Evolutionary conservation across 1,139 yeast species (phyloP).

Genomic region (Protomyces gravidus): DNA sequence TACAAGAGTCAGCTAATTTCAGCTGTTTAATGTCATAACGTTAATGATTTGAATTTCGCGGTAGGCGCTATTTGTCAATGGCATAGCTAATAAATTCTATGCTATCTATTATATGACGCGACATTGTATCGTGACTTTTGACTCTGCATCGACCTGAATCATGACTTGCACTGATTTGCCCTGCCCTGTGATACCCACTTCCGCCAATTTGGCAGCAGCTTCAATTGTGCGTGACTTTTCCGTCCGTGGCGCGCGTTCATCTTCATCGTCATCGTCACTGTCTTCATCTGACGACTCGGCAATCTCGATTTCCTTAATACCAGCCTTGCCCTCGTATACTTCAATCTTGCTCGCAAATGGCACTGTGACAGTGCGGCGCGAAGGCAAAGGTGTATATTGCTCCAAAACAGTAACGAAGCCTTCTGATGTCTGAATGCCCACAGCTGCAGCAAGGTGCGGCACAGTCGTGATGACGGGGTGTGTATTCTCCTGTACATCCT

Average conservation of each 20-base stretch:
- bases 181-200: slow-evolving; percentile 66
- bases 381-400: slow-evolving; percentile 87
- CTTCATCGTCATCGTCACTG: slow-evolving; percentile 42
- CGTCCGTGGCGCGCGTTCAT: slow-evolving; percentile 73
- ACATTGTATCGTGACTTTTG: slow-evolving; percentile 74
- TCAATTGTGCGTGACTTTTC: slow-evolving; percentile 66
- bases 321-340: slow-evolving; percentile 79
- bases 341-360: slow-evolving; percentile 55
- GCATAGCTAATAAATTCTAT: neutral
- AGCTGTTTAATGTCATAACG: too few species aligned
- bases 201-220: slow-evolving; percentile 62
- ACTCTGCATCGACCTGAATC: slow-evolving; percentile 79
- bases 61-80: too few species aligned
- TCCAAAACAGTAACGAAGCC: slow-evolving; percentile 75
- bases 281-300: slow-evolving; percentile 32
- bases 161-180: slow-evolving; percentile 70
- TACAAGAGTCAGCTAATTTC: neutral
- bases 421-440: slow-evolving; percentile 74
- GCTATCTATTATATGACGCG: slow-evolving; percentile 46
- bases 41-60: too few species aligned
- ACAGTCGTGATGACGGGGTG: slow-evolving; percentile 85
- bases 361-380: slow-evolving; percentile 68
- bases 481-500: slow-evolving; percentile 77
- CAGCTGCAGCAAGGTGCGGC: slow-evolving; percentile 76
- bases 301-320: slow-evolving; percentile 60